These are phyloP conservation scores for Rutstroemia sp. DNA, from an alignment of 2,329 filamentous ascomycete genomes.

Conservation along the genomic window DNA sequence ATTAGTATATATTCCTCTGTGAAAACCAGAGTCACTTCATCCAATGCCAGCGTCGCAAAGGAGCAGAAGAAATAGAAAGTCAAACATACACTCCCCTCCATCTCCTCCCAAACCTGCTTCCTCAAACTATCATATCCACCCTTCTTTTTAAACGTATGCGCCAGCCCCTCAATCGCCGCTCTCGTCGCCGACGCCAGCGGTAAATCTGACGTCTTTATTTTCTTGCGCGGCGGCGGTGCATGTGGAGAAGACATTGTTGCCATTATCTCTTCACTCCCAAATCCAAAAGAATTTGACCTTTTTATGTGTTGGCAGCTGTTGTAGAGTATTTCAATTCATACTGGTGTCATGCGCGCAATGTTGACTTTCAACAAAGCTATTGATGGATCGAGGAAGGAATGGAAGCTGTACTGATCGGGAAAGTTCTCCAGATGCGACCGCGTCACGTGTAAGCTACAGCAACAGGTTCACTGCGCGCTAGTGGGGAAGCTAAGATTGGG, in stretches of 20 bases:
- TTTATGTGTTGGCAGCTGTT: neutral
- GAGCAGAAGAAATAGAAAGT: neutral
- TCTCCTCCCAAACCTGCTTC: constrained; percentile 70
- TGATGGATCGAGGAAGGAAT: too few relatives aligned
- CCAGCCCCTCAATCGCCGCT: constrained; percentile 64
- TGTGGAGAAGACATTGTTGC: neutral
- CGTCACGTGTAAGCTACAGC: too few relatives aligned
- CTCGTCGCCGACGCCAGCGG: constrained; percentile 67
- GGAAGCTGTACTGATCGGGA: too few relatives aligned
- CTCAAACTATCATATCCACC: constrained; percentile 73
- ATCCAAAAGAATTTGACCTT: neutral
- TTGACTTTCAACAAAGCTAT: too few relatives aligned
- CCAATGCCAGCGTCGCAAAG: neutral
- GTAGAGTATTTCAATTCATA: too few relatives aligned
- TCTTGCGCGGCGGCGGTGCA: constrained; percentile 31
- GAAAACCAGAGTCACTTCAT: neutral
- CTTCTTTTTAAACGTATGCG: constrained; percentile 81
- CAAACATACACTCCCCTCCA: constrained; percentile 54
- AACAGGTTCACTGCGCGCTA: too few relatives aligned
- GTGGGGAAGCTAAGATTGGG: neutral
- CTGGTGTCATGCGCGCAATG: too few relatives aligned
- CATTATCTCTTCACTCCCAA: neutral
- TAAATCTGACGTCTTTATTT: constrained; percentile 67
- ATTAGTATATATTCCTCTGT: neutral
- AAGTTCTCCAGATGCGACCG: too few relatives aligned